Conservation (phyloP, 2,329 filamentous ascomycete genomes). For the Polychaeton citri region DNA sequence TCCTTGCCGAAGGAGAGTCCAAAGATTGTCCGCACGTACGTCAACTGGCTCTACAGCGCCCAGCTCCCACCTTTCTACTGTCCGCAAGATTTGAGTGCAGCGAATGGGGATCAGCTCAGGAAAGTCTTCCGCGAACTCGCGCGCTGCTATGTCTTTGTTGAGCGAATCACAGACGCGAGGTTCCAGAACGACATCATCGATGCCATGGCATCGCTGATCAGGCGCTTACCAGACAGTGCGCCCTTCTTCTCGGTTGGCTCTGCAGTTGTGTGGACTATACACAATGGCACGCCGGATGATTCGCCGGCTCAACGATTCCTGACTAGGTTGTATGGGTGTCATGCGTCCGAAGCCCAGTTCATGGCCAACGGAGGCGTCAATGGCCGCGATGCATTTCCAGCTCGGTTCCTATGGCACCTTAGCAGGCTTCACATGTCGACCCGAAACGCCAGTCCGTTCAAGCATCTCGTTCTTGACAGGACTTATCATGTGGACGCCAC, state of each 20-base stretch:
- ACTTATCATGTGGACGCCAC: too few species aligned
- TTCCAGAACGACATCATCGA: neutral
- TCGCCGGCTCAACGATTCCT: neutral
- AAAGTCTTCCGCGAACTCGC: neutral
- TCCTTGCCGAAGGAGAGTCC: too few species aligned
- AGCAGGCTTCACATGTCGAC: too few species aligned
- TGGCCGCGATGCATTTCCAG: too few species aligned
- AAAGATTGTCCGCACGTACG: neutral
- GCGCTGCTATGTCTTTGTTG: neutral
- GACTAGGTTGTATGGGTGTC: too few species aligned
- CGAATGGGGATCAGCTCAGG: neutral
- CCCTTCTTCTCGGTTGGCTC: neutral
- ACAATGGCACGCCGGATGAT: neutral
- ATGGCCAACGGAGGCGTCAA: too few species aligned
- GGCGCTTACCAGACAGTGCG: neutral
- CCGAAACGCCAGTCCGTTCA: too few species aligned
- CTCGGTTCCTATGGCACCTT: too few species aligned
- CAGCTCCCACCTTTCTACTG: neutral
- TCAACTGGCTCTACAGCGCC: neutral
- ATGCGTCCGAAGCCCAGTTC: too few species aligned
- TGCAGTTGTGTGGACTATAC: neutral
- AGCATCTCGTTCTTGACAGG: too few species aligned
- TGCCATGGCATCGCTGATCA: neutral
- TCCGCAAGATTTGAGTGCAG: neutral
- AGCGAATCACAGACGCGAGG: neutral